Percentiles rank a stretch among this genome's conserved stretches.
Conservation (phyloP, 2,329 filamentous ascomycete species). For the Orbilia brochopaga region DNA sequence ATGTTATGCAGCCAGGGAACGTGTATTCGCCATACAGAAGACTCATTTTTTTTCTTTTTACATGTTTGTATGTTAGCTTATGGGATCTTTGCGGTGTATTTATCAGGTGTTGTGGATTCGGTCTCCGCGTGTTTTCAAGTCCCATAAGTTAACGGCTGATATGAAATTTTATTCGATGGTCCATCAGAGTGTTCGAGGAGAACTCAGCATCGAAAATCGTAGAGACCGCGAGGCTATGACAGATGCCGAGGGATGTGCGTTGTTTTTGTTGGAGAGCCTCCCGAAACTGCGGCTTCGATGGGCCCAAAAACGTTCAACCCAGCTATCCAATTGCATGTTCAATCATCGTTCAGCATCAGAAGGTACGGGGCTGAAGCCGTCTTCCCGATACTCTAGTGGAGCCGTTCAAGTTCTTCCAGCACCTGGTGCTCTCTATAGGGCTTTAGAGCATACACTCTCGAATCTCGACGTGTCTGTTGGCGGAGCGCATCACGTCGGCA, state of each 20-base stretch:
- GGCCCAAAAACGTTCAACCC: neutral
- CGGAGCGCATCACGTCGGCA: neutral
- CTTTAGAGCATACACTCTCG: neutral
- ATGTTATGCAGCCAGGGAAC: slow-evolving; percentile 17
- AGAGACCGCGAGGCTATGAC: neutral
- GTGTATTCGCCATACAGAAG: slow-evolving; percentile 5
- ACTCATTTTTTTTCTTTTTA: slow-evolving; percentile 22
- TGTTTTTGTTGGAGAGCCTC: slow-evolving; percentile 47
- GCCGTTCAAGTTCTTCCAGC: neutral
- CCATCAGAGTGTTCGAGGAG: no score
- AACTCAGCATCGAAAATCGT: neutral
- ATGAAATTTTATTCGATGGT: no score
- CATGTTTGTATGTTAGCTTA: slow-evolving; percentile 24
- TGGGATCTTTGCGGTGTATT: neutral
- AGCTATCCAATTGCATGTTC: no score
- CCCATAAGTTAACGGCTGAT: no score
- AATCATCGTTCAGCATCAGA: no score
- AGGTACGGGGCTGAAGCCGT: no score
- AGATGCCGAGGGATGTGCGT: slow-evolving; percentile 4
- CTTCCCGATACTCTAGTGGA: no score
- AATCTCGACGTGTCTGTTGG: neutral
- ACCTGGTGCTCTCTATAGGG: neutral
- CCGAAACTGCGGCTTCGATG: neutral
- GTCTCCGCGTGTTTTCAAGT: neutral
- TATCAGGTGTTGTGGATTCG: neutral